Percentiles rank a stretch among this genome's conserved stretches.
Conservation (phyloP, 768 basidiomycete species). For the Thelephora aurantiotincta region DNA sequence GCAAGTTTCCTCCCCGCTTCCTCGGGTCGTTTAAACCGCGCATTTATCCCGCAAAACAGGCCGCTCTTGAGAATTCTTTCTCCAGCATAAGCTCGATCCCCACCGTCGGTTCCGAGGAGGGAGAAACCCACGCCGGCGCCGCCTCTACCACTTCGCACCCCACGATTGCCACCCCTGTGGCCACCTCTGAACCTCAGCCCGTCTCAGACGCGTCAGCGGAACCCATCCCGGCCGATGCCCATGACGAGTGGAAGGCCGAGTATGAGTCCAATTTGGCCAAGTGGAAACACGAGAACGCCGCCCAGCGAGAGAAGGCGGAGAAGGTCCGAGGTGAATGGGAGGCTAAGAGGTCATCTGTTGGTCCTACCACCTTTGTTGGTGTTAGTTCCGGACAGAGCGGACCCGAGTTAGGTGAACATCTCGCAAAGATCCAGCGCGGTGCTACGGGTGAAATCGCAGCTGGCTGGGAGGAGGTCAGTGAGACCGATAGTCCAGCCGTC, state of each 20-base stretch:
- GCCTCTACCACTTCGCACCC: conserved; percentile 6
- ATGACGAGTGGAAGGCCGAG: conserved; percentile 48
- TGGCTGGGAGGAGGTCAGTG: conserved; percentile 20
- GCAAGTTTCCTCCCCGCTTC: neutral
- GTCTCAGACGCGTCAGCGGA: conserved; percentile 4
- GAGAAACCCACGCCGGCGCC: conserved; percentile 7
- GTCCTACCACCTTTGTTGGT: too few species aligned
- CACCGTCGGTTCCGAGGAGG: neutral
- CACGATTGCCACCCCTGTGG: conserved; percentile 1
- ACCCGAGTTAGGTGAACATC: conserved; percentile 12
- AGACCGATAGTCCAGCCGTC: conserved; percentile 7
- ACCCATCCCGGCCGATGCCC: conserved; percentile 10
- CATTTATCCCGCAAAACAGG: conserved; percentile 3
- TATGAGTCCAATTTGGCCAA: conserved; percentile 54
- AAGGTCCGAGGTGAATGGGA: conserved; percentile 63
- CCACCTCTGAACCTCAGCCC: conserved; percentile 1
- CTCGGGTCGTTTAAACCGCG: neutral
- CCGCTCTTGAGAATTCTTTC: conserved; percentile 6
- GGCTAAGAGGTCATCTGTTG: conserved; percentile 17
- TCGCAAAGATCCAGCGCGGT: conserved; percentile 11
- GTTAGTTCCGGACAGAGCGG: too few species aligned
- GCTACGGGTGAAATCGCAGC: conserved; percentile 18
- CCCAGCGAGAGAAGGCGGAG: conserved; percentile 64
- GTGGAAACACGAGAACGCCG: conserved; percentile 64
- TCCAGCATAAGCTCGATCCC: neutral